Percentiles rank a stretch among this genome's conserved stretches.
Evolutionary conservation across 164 flowering plant species (phyloP).

Genomic region (Magnolia officinalis): DNA sequence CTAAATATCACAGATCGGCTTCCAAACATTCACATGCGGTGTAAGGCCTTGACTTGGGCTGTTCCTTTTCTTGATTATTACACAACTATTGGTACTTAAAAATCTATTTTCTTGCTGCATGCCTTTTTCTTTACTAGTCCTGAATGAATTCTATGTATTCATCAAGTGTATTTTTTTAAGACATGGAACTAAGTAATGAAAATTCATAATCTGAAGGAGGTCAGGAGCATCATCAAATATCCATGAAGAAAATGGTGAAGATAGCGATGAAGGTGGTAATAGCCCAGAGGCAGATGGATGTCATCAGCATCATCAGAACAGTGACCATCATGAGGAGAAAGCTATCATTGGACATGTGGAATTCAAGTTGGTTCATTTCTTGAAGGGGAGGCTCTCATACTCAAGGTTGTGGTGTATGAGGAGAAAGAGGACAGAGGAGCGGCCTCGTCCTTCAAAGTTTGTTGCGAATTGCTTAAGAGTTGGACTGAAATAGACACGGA

Average conservation of each 20-base stretch:
- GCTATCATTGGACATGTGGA: conserved; percentile 1
- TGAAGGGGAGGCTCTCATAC: conserved; percentile 28
- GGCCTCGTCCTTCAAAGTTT: conserved; percentile 18
- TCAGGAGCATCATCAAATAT: conserved; percentile 12
- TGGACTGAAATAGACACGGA: background rate
- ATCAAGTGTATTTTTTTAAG: background rate
- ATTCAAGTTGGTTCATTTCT: conserved; percentile 21
- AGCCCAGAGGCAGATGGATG: conserved; percentile 1
- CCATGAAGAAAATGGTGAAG: conserved; percentile 9
- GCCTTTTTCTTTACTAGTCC: background rate
- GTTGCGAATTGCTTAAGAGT: conserved; percentile 1
- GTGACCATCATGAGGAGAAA: conserved; percentile 5
- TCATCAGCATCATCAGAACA: conserved; percentile 4
- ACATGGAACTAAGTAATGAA: background rate
- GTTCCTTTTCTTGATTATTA: background rate
- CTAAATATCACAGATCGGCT: conserved; percentile 18
- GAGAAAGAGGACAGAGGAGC: conserved; percentile 16
- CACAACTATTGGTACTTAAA: background rate
- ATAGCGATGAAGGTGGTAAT: conserved; percentile 5
- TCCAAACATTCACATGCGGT: conserved; percentile 6
- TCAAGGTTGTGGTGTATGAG: conserved; percentile 15
- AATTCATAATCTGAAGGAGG: conserved; percentile 6
- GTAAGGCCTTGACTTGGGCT: conserved; percentile 28
- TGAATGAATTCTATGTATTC: background rate
- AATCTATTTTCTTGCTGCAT: background rate